Base-by-base conservation (phyloP, 2,329 filamentous ascomycete species). In the Trichophaea hybrida region DNA sequence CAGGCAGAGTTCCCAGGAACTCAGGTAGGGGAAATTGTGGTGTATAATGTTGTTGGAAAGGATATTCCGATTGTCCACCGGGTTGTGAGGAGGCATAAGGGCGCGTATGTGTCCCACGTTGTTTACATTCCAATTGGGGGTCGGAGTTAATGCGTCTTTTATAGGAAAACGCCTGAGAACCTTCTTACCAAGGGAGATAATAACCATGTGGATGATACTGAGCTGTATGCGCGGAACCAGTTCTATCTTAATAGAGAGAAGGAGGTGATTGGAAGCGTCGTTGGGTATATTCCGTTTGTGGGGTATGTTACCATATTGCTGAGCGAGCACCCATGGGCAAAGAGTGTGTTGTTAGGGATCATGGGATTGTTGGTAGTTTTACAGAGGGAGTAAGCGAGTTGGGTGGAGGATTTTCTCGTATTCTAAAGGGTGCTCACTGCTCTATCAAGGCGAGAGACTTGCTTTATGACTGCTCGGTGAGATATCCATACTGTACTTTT, bases 151-250 rank as follows among this genome's bases (percentile, higher is more conserved):
- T 52, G 24, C 10, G 10, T n/a, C 8, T 50, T n/a, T 2, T 52
- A 44, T 38, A 65, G 64, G 32, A 61, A 57, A 65, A 73, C 73
- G 48, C 76, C 77, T 13, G 71, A 80, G 37, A 74, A 88, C 70
- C 80, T 98, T 17, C 80, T 98, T 59, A 98, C 93, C 37, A 98
- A 98, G 75, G 93, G 93, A 66, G 93, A 98, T 75, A 98, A 97
- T 77, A 98, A 98, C 72, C 74, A 82, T 6, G 86, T 88, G 46
- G 91, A 97, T 72, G 93, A 98, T 72, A 94, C 88, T 13, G 90
- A 96, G 71, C 79, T 86, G 15, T 95, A 95, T 72, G 90, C 93
- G 2, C 76, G 77, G 43, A 88, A 86, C 15, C 91, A 98, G 74
- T 86, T 88, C 70, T 94, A 88, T 71, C 78, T 98, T 50, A 83